Base-by-base conservation (phyloP, 345 rosid species). In the Carallia brachiata region DNA sequence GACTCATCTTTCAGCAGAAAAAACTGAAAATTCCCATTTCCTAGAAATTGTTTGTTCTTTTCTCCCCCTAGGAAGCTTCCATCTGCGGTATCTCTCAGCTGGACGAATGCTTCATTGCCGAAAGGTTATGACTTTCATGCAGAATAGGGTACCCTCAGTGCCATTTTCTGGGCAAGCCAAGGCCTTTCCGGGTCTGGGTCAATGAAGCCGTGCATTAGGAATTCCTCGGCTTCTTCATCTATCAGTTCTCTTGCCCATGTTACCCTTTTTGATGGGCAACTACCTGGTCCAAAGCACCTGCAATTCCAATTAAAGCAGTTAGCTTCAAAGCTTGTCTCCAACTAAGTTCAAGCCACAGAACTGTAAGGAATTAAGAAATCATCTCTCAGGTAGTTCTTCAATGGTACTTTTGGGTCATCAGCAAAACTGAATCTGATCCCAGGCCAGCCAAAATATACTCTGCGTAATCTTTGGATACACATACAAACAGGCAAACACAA, bases 241-340 rank as follows among this genome's bases (percentile, higher is more conserved):
- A 88, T 66, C 79, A 96, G 85, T 84, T 92, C 94, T 81, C 99
- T 87, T 5, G 90, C 81, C 99, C 98, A 90, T 0, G 79, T 73
- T 67, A 81, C 94, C 15, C 99, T 88, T 70, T 86, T 82, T 19
- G 86, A 73, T n/a, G 81, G 83, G 80, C 89, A 89, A 70, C 94
- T 81, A 34, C 98, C 97, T 4, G 96, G 90, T 56, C 97, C 98
- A 71, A 74, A 90, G 75, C 97, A 96, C 83, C 99, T 94, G 81
- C 73, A 53, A 8, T 62, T 76, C 65, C 53, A 32, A 66, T 58
- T 53, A 44, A 52, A 27, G 9, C 27, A 39, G 52, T 52, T 36
- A 39, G 15, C 7, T 23, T 37, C 44, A 37, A 10, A 30, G 30
- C 50, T 36, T 1, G 10, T 32, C 9, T 18, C 17, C 36, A 36